Conservation (phyloP, 306 rosid genomes). For the Albizia julibrissin region DNA sequence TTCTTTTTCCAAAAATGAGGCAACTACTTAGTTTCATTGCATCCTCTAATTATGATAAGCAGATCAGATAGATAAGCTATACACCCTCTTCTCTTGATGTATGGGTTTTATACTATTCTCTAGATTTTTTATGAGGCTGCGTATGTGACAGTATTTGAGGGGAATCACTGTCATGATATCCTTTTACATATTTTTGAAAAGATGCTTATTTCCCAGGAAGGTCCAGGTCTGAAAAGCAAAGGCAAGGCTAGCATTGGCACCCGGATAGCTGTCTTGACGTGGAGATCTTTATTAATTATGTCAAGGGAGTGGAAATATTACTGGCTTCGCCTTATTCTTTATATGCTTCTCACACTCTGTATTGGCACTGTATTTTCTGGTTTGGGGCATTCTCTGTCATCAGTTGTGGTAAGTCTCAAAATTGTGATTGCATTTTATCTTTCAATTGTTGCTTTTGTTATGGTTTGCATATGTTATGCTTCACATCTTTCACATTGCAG, state of each 20-base stretch:
- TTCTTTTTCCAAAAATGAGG: background rate
- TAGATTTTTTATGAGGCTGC: conserved; percentile 8
- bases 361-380: conserved; percentile 91
- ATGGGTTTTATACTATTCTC: background rate
- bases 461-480: background rate
- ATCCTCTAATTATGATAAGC: background rate
- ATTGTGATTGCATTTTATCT: background rate
- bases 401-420: conserved; percentile 78
- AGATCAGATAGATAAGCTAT: background rate
- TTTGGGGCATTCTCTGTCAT: conserved; percentile 93
- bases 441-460: background rate
- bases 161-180: conserved; percentile 12
- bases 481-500: conserved; percentile 50
- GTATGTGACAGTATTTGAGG: background rate
- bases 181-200: conserved; percentile 27
- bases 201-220: conserved; percentile 69
- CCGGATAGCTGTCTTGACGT: conserved; percentile 84
- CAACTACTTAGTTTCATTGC: background rate
- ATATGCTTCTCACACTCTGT: conserved; percentile 79
- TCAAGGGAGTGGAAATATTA: conserved; percentile 98
- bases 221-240: conserved; percentile 89
- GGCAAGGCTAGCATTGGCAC: conserved; percentile 84
- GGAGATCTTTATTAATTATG: conserved; percentile 95
- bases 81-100: conserved; percentile 16
- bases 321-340: conserved; percentile 97